phyloP scores from a whole-genome alignment of 2,329 filamentous ascomycete species.

The Apiospora pterosperma region DNA sequence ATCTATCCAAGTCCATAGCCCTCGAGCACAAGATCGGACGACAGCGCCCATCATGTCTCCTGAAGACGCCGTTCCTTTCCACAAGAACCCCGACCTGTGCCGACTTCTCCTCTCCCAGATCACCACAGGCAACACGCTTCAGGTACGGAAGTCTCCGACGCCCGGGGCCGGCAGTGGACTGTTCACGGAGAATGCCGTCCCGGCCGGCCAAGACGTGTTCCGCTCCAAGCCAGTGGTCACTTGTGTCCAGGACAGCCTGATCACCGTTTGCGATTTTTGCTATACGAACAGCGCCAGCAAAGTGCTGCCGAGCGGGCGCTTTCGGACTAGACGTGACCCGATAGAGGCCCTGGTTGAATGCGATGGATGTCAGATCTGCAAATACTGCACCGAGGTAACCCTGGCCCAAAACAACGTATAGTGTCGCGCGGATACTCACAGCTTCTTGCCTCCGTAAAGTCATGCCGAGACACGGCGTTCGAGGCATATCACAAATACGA shows the following conservation, averaged over 20 bases:
- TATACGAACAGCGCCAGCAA: constrained; percentile 2
- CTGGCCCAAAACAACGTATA: not conserved
- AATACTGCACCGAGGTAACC: constrained; percentile 6
- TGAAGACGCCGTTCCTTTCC: not conserved
- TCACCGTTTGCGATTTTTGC: constrained; percentile 7
- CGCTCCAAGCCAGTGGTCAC: not conserved
- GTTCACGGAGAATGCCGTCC: not conserved
- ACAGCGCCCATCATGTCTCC: not conserved
- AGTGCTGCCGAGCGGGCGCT: not conserved
- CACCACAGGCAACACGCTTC: not conserved
- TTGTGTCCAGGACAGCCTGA: not conserved
- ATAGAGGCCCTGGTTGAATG: not conserved
- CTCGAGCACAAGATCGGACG: not conserved
- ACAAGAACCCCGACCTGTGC: not conserved
- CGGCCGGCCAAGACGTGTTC: constrained; percentile 3
- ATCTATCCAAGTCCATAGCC: not conserved
- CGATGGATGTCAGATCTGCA: not conserved
- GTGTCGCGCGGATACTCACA: not conserved
- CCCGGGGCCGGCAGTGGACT: constrained; percentile 4
- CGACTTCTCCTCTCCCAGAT: not conserved
- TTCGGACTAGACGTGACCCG: not conserved
- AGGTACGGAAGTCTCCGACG: not conserved
- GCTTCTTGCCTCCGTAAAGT: constrained; percentile 11
- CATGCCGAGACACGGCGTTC: constrained; percentile 27
- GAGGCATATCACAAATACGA: constrained; percentile 26